These are phyloP conservation scores for Peronospora farinosa DNA, from an alignment of 352 stramenopile genomes.

Conservation along the genomic window DNA sequence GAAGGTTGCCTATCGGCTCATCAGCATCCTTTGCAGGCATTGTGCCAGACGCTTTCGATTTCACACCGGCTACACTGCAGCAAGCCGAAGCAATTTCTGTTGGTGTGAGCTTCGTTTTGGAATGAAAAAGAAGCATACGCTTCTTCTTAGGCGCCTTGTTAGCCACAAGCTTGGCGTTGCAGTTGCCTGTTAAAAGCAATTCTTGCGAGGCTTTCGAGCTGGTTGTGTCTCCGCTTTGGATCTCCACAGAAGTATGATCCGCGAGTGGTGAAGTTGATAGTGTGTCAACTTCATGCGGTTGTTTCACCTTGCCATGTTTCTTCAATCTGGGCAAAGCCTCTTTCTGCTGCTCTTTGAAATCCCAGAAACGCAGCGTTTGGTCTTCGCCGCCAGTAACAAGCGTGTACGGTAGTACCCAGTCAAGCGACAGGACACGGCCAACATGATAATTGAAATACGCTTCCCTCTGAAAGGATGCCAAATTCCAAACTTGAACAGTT, in stretches of 20 bases:
- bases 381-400: constrained; percentile 63
- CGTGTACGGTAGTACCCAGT: constrained; percentile 39
- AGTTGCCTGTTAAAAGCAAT: background rate
- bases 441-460: constrained; percentile 42
- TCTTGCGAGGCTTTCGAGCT: background rate
- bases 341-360: constrained; percentile 31
- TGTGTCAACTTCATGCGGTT: constrained; percentile 18
- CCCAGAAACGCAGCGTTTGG: constrained; percentile 62
- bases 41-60: background rate
- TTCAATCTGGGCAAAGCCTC: constrained; percentile 10
- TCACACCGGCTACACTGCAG: constrained; percentile 4
- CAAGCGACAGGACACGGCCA: constrained; percentile 47
- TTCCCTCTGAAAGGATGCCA: constrained; percentile 12
- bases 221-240: background rate
- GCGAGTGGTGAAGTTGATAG: background rate
- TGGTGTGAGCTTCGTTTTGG: constrained; percentile 9
- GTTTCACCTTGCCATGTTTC: constrained; percentile 25
- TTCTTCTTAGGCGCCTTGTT: constrained; percentile 29
- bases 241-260: background rate
- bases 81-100: constrained; percentile 23
- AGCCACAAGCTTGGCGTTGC: background rate
- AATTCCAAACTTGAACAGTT: constrained; percentile 51
- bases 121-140: constrained; percentile 26
- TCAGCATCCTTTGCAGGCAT: constrained; percentile 1
- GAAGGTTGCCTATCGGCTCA: constrained; percentile 1